These are phyloP conservation scores for Dictyophora rubrovolvata DNA, from an alignment of 768 basidiomycete species.

Conservation along the genomic window DNA sequence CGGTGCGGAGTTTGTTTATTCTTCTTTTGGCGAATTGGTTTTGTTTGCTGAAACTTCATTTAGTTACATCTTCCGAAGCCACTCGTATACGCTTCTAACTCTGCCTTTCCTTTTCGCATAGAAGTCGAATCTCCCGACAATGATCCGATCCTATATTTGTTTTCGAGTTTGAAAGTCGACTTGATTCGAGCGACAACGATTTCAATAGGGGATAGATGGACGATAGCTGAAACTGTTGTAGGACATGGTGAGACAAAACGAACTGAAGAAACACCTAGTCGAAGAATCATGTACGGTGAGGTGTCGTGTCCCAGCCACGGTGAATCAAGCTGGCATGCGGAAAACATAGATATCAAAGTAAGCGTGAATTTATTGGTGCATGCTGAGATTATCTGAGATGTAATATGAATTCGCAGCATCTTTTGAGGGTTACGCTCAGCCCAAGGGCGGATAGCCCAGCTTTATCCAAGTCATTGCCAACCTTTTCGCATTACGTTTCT, in stretches of 20 bases:
- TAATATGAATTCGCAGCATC: background rate
- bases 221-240: background rate
- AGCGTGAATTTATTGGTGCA: background rate
- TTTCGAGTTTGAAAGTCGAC: background rate
- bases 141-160: background rate
- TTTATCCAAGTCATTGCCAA: background rate
- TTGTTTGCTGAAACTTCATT: background rate
- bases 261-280: background rate
- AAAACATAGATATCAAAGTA: background rate
- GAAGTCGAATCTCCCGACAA: background rate
- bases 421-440: background rate
- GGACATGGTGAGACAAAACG: background rate
- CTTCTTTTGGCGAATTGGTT: background rate
- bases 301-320: background rate
- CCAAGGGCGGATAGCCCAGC: constrained; percentile 2
- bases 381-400: background rate
- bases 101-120: constrained; percentile 2
- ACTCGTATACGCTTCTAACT: background rate
- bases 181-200: constrained; percentile 5
- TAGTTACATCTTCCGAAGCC: background rate
- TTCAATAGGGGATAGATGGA: background rate
- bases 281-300: constrained; percentile 1
- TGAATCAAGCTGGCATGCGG: constrained; percentile 5
- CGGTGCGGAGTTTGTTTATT: background rate
- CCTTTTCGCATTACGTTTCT: background rate